Base-by-base conservation (phyloP, 2,329 filamentous ascomycete species). In the Fusarium sp. region DNA sequence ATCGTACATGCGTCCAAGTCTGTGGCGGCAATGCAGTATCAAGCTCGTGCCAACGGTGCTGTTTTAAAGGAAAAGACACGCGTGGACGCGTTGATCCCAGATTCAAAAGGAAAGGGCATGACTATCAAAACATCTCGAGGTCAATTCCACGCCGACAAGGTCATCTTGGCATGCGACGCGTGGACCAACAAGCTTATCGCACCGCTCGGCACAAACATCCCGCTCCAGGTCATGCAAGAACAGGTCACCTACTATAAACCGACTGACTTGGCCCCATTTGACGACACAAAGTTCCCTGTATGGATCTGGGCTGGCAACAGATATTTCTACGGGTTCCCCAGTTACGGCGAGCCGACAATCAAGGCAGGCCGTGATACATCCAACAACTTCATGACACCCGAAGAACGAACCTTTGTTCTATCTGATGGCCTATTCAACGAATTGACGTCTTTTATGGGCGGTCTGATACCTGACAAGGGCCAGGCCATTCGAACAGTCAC, bases 221-320 rank as follows among this genome's bases (percentile, higher is more conserved):
- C 75, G 0, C 50, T 77, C 0, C 57, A 52, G 8, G 45, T 77
- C 2, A 77, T 77, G 75, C 75, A 77, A 59, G 68, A 76, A 17
- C 74, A 76, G 41, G 74, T 76, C 11, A 76, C 71, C 5, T 75
- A 76, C 14, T 76, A 72, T 38, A 74, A 72, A 6, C 72, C 74
- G 6, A 48, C 56, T 5, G 72, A 72, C 26, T 10, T 63, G 1
- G 11, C 45, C 0, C 26, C 38, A 2, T 75, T 66, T 8, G 57
- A 75, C 3, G 52, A 69, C 3, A 60, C 24, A 4, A 62, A 70
- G 7, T 75, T 75, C 4, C 72, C 72, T 1, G 72, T 75, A 0
- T 75, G 72, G 72, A 75, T 75, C n/a, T 75, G 72, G 72, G 72
- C 60, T 5, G 72, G 64, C 4, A 30, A 55, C 2, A 36, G 18